These are phyloP conservation scores for Syncephalis fuscata DNA, from an alignment of 371 early-diverging fungal species.

Conservation along the genomic window DNA sequence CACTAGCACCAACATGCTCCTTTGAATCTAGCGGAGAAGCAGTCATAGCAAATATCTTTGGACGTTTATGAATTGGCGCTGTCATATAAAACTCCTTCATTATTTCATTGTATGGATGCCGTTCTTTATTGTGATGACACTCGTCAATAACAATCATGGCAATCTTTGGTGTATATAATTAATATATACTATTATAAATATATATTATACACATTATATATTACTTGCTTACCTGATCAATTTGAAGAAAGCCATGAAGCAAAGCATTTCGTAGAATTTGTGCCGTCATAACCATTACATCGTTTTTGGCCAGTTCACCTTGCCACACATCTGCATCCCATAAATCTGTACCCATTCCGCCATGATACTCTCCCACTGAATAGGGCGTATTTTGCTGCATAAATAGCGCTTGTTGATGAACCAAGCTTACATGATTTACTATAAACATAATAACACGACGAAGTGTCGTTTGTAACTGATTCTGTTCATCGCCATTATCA, in stretches of 20 bases:
- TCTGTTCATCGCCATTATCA: no score
- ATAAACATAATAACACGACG: conserved; percentile 53
- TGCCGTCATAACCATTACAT: conserved; percentile 77
- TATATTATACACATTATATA: no score
- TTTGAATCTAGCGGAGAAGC: conserved; percentile 60
- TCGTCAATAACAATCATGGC: conserved; percentile 82
- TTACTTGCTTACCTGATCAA: conserved; percentile 30
- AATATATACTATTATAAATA: no score
- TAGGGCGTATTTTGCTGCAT: conserved; percentile 44
- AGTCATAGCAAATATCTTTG: conserved; percentile 86
- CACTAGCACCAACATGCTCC: neutral
- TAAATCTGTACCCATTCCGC: conserved; percentile 44
- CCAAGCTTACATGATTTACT: conserved; percentile 75
- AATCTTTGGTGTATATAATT: conserved; percentile 34
- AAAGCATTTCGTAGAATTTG: conserved; percentile 65
- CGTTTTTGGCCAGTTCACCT: conserved; percentile 24
- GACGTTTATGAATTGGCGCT: conserved; percentile 26
- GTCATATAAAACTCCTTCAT: conserved; percentile 68
- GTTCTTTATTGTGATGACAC: conserved; percentile 75
- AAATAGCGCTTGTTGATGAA: conserved; percentile 64
- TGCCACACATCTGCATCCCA: conserved; percentile 44
- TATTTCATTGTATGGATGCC: conserved; percentile 67
- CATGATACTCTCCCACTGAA: conserved; percentile 37
- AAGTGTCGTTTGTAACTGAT: neutral
- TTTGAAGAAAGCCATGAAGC: conserved; percentile 39